A percentile compares a stretch with the other conserved stretches of the same genome.
These are phyloP conservation scores for Microbotryum silenes-acaulis DNA, from an alignment of 1,284 basidiomycete genomes.

Conservation along the genomic window DNA sequence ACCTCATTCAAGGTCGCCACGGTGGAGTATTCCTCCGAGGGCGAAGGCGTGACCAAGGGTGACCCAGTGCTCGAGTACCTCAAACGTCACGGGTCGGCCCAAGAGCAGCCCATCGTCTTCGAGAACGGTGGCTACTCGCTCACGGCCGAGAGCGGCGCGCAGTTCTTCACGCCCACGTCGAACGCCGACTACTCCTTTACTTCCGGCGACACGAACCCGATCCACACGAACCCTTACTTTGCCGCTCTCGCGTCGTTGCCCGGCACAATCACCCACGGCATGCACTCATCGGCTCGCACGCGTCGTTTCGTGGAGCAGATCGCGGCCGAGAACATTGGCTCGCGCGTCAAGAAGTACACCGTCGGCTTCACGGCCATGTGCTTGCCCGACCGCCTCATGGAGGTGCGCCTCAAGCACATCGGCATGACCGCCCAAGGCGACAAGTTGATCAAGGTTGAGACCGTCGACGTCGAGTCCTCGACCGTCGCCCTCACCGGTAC, in stretches of 20 bases:
- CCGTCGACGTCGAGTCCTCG: conserved; percentile 64
- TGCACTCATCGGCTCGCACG: conserved; percentile 94
- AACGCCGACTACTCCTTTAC: conserved; percentile 92
- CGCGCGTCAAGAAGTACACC: conserved; percentile 82
- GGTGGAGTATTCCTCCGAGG: conserved; percentile 65
- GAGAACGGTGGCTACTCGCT: conserved; percentile 79
- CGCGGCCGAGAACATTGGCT: conserved; percentile 84
- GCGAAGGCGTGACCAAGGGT: conserved; percentile 66
- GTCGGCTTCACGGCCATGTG: conserved; percentile 96
- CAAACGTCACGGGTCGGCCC: conserved; percentile 73
- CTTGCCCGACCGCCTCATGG: conserved; percentile 81
- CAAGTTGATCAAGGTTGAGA: conserved; percentile 85
- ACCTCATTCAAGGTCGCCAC: conserved; percentile 67
- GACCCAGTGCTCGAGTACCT: conserved; percentile 92
- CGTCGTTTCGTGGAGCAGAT: conserved; percentile 87
- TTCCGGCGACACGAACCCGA: conserved; percentile 85
- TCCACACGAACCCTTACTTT: conserved; percentile 98
- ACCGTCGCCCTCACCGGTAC: conserved; percentile 88
- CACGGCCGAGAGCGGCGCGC: conserved; percentile 44
- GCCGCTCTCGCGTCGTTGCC: conserved; percentile 87
- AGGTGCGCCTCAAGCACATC: conserved; percentile 78
- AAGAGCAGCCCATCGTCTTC: conserved; percentile 69
- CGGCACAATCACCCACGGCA: conserved; percentile 93
- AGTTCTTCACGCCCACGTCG: conserved; percentile 55
- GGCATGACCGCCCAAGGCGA: conserved; percentile 83